A percentile compares a stretch with the other conserved stretches of the same genome.
Conservation (phyloP, 345 rosid species). For the Laguncularia racemosa region DNA sequence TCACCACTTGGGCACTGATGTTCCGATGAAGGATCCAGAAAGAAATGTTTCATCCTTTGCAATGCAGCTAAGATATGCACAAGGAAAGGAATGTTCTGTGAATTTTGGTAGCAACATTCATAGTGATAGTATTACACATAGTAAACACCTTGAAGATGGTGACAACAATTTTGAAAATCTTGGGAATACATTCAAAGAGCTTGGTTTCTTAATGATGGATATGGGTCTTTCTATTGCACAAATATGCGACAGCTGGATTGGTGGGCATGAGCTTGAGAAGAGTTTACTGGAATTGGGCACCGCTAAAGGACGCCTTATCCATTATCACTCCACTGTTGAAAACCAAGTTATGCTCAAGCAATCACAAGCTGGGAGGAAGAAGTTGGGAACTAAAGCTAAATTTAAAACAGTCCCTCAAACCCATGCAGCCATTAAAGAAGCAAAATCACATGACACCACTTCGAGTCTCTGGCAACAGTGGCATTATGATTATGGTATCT, state of each 20-base stretch:
- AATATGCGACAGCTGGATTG: slow-evolving; percentile 65
- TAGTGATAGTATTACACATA: background rate
- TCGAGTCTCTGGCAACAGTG: slow-evolving; percentile 79
- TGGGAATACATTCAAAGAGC: slow-evolving; percentile 41
- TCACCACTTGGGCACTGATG: slow-evolving; percentile 76
- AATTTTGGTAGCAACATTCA: slow-evolving; percentile 5
- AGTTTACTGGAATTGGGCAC: slow-evolving; percentile 63
- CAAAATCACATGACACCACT: slow-evolving; percentile 13
- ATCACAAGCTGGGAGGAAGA: slow-evolving; percentile 8
- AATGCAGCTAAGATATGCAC: slow-evolving; percentile 47
- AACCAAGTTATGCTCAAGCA: slow-evolving; percentile 18
- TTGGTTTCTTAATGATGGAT: slow-evolving; percentile 77
- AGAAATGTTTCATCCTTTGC: slow-evolving; percentile 79
- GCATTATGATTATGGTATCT: slow-evolving; percentile 91
- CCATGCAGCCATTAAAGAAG: slow-evolving; percentile 13
- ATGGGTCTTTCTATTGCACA: slow-evolving; percentile 61
- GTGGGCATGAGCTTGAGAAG: slow-evolving; percentile 58
- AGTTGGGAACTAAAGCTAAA: slow-evolving; percentile 17
- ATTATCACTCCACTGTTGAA: slow-evolving; percentile 70
- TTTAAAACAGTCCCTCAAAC: slow-evolving; percentile 13
- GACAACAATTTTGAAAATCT: slow-evolving; percentile 45
- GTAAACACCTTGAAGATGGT: too few relatives aligned
- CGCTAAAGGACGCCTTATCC: slow-evolving; percentile 84
- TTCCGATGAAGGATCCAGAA: slow-evolving; percentile 66
- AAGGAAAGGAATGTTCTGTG: slow-evolving; percentile 22